phyloP scores from a whole-genome alignment of 768 basidiomycete genomes.

The Neoboletus subvelutipes region DNA sequence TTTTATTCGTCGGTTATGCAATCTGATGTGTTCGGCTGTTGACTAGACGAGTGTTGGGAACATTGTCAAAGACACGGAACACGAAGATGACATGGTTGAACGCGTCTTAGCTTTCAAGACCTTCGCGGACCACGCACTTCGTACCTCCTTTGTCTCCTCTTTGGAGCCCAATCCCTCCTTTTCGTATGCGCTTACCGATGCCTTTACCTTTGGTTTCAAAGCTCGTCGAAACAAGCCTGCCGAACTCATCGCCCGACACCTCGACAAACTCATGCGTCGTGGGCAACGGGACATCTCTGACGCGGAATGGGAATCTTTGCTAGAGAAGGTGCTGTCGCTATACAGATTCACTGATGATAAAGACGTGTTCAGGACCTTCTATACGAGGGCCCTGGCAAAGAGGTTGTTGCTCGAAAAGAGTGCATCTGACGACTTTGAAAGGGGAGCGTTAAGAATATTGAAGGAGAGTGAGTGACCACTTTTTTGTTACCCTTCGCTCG shows the following conservation, averaged over 20 bases:
- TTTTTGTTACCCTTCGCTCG: too few species aligned
- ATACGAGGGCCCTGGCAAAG: constrained; percentile 86
- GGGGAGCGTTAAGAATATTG: constrained; percentile 78
- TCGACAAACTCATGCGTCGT: constrained; percentile 83
- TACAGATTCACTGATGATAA: constrained; percentile 91
- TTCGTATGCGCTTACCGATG: constrained; percentile 65
- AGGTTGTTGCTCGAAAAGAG: constrained; percentile 79
- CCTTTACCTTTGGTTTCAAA: constrained; percentile 74
- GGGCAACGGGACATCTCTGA: constrained; percentile 76
- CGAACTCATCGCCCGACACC: constrained; percentile 89
- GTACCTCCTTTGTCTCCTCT: constrained; percentile 48
- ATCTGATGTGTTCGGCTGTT: not conserved
- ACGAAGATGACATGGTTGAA: constrained; percentile 78
- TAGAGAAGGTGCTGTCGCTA: constrained; percentile 68
- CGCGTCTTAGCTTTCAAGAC: constrained; percentile 67
- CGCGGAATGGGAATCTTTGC: constrained; percentile 54
- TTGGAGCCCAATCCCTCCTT: constrained; percentile 54
- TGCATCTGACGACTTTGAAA: constrained; percentile 86
- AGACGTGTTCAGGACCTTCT: constrained; percentile 92
- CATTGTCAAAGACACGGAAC: constrained; percentile 62
- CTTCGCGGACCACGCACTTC: constrained; percentile 51
- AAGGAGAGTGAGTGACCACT: constrained; percentile 61
- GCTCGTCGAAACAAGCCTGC: constrained; percentile 79
- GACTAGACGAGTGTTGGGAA: constrained; percentile 51
- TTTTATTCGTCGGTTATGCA: not conserved